Evolutionary conservation across 495 filamentous ascomycete species (phyloP), one percentile per base, ranked within the genome.

Genomic region (Aspergillus incahuasiensis): DNA sequence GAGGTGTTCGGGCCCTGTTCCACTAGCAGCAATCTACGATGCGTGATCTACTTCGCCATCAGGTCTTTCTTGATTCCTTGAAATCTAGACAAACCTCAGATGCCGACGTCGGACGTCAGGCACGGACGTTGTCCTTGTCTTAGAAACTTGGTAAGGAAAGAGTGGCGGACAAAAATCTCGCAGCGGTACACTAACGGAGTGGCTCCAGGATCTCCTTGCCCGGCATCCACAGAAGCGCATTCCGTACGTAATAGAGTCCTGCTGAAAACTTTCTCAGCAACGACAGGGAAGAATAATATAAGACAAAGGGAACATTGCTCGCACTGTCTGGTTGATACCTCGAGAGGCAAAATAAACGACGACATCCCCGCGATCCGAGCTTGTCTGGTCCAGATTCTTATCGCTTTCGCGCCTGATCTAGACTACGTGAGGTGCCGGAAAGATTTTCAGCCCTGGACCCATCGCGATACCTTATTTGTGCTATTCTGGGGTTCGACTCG

Each of bases 81-180:
- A 35, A 35, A 3, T 35, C 32, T 11, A 11, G 9, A 9, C 3
- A 2, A 35, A 6, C 6, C 32, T 35, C 5, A 5, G 6, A 35
- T 35, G n/a, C 38, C 38, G 38, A 40, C 13, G 32, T 12, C 32
- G 48, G 48, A 50, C 12, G 32, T 24, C 21, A 21, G 21, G 25
- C 32, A 22, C 38, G 38, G 38, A 18, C 38, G n/a, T 40, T 40
- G 38, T 40, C 38, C 38, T 50, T 40, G 32, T 35, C 25, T 42
- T 43, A 41, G 21, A 25, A 11, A 35, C 32, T 52, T 16, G 38
- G 24, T 34, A 6, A 56, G 39, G 49, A 52, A 43, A 28, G 48
- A 49, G 54, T 56, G 54, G 54, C 54, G 54, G 54, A 50, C 16
- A 21, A 56, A 56, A 56, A 56, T 50, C 24, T 56, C 54, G 46